Conservation (phyloP, 371 early-diverging fungal species). For the Parasitella parasitica region DNA sequence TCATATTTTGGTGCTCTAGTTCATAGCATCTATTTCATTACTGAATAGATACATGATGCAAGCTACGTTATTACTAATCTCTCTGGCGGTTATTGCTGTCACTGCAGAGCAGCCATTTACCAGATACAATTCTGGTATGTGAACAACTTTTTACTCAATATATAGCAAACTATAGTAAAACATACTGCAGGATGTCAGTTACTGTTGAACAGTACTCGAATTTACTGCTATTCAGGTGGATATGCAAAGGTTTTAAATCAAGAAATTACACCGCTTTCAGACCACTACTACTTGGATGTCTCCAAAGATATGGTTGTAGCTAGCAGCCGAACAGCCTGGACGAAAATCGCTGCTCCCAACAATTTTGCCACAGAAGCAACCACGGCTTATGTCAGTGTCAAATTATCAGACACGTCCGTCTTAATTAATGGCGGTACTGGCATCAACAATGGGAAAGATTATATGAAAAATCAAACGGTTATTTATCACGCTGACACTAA, state of each 20-base stretch:
- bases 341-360: neutral
- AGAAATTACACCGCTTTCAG: neutral
- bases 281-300: constrained; percentile 10
- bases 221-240: constrained; percentile 11
- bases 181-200: constrained; percentile 3
- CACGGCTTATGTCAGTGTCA: constrained; percentile 5
- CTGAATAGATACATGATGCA: neutral
- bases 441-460: neutral
- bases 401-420: neutral
- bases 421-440: constrained; percentile 14
- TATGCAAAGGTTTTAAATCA: constrained; percentile 3
- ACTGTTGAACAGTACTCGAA: constrained; percentile 8
- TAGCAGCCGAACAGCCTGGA: neutral
- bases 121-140: constrained; percentile 4
- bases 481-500: constrained; percentile 8
- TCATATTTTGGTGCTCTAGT: neutral
- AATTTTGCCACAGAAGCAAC: constrained; percentile 1
- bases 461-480: constrained; percentile 9
- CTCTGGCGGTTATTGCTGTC: neutral
- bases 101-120: constrained; percentile 2
- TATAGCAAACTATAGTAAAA: neutral
- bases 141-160: neutral
- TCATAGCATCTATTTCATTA: too few relatives aligned
- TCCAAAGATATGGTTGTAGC: constrained; percentile 1
- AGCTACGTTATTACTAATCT: neutral